Conservation (phyloP, 805 yeast genomes). For the Kazachstania martiniae region DNA sequence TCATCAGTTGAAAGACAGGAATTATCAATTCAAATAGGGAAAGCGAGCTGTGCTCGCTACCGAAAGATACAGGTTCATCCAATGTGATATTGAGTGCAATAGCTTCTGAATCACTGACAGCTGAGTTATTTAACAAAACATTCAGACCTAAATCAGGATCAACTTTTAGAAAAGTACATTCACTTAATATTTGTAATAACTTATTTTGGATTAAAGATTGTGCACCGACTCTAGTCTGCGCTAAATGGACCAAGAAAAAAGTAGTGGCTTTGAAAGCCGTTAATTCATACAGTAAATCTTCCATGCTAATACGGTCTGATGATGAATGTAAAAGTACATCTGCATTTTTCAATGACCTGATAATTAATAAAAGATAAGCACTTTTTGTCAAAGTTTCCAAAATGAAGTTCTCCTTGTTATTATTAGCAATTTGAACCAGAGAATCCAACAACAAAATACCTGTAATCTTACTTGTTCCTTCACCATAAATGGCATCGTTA, state of each 20-base stretch:
- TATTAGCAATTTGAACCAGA: conserved; percentile 42
- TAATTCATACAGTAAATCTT: conserved; percentile 55
- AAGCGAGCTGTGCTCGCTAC: conserved; percentile 43
- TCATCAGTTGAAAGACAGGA: conserved; percentile 63
- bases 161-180: conserved; percentile 44
- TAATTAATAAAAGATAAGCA: conserved; percentile 54
- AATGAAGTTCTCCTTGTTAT: conserved; percentile 43
- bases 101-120: conserved; percentile 22
- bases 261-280: conserved; percentile 67
- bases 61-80: too few relatives aligned
- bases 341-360: conserved; percentile 55
- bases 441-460: conserved; percentile 69
- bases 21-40: conserved; percentile 58
- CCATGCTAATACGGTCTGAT: conserved; percentile 34
- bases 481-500: conserved; percentile 71
- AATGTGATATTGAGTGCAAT: conserved; percentile 37
- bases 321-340: conserved; percentile 46
- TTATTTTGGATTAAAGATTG: conserved; percentile 64
- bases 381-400: conserved; percentile 50
- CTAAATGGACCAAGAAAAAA: conserved; percentile 59
- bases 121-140: conserved; percentile 33
- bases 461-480: conserved; percentile 64
- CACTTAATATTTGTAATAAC: conserved; percentile 49
- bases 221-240: conserved; percentile 71
- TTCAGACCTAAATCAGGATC: conserved; percentile 77